Percentiles rank a stretch among this genome's conserved stretches.
These are phyloP conservation scores for Ilex aquifolium DNA, from an alignment of 257 asterid species.

Conservation along the genomic window DNA sequence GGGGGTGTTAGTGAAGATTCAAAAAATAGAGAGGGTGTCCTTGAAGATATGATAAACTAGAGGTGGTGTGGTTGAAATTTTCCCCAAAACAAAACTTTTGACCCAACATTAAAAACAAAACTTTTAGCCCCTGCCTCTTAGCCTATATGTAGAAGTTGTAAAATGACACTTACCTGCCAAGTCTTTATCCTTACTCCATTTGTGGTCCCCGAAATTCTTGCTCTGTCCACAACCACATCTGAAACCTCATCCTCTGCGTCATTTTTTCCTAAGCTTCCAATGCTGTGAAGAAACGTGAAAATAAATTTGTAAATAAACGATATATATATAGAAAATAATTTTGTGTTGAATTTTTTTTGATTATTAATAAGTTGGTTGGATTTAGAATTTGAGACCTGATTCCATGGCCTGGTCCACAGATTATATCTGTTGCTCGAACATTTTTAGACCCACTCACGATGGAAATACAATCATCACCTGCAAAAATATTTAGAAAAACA, in stretches of 20 bases:
- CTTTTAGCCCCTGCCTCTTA: too few relatives aligned
- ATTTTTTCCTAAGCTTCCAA: constrained; percentile 89
- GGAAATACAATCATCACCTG: constrained; percentile 89
- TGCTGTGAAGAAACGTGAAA: constrained; percentile 31
- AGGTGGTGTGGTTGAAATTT: too few relatives aligned
- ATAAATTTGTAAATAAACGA: too few relatives aligned
- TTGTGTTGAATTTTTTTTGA: neutral
- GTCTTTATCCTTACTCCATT: constrained; percentile 26
- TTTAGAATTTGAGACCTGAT: constrained; percentile 45
- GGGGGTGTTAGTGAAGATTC: too few relatives aligned
- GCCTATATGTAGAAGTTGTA: too few relatives aligned
- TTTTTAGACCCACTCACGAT: constrained; percentile 67
- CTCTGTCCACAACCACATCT: constrained; percentile 52
- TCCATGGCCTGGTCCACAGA: constrained; percentile 97
- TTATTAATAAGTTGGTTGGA: neutral
- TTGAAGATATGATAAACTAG: too few relatives aligned
- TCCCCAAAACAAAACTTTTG: too few relatives aligned
- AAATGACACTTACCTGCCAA: too few relatives aligned
- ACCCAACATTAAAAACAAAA: too few relatives aligned
- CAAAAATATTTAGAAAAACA: too few relatives aligned
- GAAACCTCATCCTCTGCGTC: constrained; percentile 51
- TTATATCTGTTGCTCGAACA: constrained; percentile 43
- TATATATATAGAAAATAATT: too few relatives aligned
- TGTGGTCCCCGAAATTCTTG: constrained; percentile 54
- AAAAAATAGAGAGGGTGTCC: too few relatives aligned